phyloP scores from a whole-genome alignment of 2,329 filamentous ascomycete species.

The Piedraia hortae region DNA sequence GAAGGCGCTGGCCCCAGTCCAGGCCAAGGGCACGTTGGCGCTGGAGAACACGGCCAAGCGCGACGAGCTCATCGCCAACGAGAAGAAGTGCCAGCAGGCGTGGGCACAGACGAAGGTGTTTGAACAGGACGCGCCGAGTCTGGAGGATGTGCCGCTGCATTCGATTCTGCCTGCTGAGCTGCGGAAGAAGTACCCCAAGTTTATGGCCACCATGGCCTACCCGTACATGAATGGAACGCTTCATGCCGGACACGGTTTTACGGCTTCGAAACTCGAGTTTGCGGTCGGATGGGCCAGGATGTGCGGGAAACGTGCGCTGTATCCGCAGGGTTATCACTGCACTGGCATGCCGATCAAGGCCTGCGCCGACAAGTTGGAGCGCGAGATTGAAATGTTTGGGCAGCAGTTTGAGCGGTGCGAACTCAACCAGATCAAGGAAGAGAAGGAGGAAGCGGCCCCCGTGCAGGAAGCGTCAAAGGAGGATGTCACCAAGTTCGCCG shows the following conservation, averaged over 20 bases:
- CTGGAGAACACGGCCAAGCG: constrained; percentile 63
- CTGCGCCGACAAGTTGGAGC: constrained; percentile 76
- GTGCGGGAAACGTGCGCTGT: constrained; percentile 66
- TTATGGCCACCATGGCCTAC: constrained; percentile 57
- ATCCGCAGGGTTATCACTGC: constrained; percentile 83
- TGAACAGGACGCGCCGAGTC: constrained; percentile 59
- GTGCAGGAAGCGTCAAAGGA: constrained; percentile 38
- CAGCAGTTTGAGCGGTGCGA: constrained; percentile 56
- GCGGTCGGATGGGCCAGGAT: constrained; percentile 63
- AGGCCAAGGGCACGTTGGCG: constrained; percentile 33
- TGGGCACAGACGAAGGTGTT: constrained; percentile 60
- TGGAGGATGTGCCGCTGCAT: constrained; percentile 46
- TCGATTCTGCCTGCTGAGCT: constrained; percentile 47
- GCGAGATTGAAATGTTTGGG: constrained; percentile 75
- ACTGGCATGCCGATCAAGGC: constrained; percentile 98
- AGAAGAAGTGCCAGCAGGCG: constrained; percentile 77
- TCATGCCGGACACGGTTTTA: constrained; percentile 82
- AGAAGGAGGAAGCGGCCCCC: constrained; percentile 19
- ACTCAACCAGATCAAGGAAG: constrained; percentile 24
- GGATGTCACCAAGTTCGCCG: constrained; percentile 72
- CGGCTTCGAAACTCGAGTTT: constrained; percentile 81
- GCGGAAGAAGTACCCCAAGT: constrained; percentile 63
- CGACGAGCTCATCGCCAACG: constrained; percentile 51
- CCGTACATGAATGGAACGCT: constrained; percentile 61
- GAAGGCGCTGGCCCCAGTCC: constrained; percentile 26